A percentile compares a stretch with the other conserved stretches of the same genome.
Conservation (phyloP, 2,329 filamentous ascomycete genomes). For the Clarireedia sp. region DNA sequence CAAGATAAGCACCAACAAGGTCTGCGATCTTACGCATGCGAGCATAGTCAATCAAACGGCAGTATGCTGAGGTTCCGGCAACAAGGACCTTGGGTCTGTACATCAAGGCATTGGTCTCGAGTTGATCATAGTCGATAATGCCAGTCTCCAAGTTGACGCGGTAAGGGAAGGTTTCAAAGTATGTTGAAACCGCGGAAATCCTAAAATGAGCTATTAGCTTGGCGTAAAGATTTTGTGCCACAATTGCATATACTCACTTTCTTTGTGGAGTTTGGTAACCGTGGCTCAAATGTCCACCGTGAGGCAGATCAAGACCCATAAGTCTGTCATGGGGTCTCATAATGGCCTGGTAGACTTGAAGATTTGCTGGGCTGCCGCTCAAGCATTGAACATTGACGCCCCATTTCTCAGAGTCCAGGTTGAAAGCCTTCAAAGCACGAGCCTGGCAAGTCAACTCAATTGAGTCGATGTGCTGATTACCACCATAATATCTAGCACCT, state of each 20-base stretch:
- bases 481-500: slow-evolving; percentile 96
- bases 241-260: slow-evolving; percentile 51
- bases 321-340: slow-evolving; percentile 92
- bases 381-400: slow-evolving; percentile 97
- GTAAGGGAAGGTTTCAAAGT: slow-evolving; percentile 99
- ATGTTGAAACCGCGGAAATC: slow-evolving; percentile 96
- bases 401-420: slow-evolving; percentile 81
- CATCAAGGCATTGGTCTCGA: slow-evolving; percentile 82
- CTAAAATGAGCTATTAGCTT: slow-evolving; percentile 31
- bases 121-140: slow-evolving; percentile 91
- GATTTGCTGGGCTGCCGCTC: slow-evolving; percentile 87
- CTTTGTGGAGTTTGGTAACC: slow-evolving; percentile 93
- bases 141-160: slow-evolving; percentile 82
- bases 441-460: slow-evolving; percentile 93
- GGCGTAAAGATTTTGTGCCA: background rate
- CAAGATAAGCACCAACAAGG: slow-evolving; percentile 84
- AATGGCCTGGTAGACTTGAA: slow-evolving; percentile 96
- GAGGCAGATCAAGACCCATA: slow-evolving; percentile 95
- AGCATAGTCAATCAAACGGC: slow-evolving; percentile 91
- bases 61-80: slow-evolving; percentile 96
- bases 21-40: slow-evolving; percentile 96
- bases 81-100: slow-evolving; percentile 96
- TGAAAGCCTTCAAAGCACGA: slow-evolving; percentile 86
- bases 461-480: slow-evolving; percentile 97
- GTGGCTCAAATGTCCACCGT: slow-evolving; percentile 92